Evolutionary conservation across 2,329 filamentous ascomycete genomes (phyloP).

Genomic region (Colletotrichum spaethianum): DNA sequence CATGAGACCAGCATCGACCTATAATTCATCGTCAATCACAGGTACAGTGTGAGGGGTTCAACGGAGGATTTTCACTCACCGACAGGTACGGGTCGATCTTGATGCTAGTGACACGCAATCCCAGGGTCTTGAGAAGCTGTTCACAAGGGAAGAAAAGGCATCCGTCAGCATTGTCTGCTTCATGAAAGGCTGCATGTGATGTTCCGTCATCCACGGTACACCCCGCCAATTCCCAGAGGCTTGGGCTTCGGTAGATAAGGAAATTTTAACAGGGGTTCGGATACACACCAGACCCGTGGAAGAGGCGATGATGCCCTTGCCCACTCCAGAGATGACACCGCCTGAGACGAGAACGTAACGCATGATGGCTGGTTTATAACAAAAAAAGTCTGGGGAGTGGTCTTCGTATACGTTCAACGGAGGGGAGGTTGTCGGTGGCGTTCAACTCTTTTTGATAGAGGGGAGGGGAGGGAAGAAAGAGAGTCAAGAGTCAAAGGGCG

Average conservation of each 20-base stretch:
- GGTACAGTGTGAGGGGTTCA: not conserved
- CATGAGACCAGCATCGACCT: constrained; percentile 43
- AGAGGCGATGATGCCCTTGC: constrained; percentile 76
- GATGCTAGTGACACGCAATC: constrained; percentile 75
- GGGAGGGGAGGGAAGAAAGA: constrained; percentile 41
- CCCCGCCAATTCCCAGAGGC: constrained; percentile 5
- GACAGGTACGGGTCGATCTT: constrained; percentile 68
- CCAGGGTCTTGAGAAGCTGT: constrained; percentile 83
- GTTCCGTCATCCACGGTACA: not conserved
- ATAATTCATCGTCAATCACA: constrained; percentile 22
- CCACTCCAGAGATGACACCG: constrained; percentile 71
- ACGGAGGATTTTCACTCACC: constrained; percentile 44
- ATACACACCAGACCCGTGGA: constrained; percentile 71
- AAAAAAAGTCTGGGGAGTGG: not conserved
- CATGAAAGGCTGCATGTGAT: not conserved
- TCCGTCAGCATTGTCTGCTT: constrained; percentile 17
- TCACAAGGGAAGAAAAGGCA: constrained; percentile 46
- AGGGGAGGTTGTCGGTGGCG: constrained; percentile 4
- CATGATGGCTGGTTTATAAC: constrained; percentile 43
- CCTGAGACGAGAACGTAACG: constrained; percentile 49
- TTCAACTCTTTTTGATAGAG: constrained; percentile 36
- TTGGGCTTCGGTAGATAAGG: constrained; percentile 41
- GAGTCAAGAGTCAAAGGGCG: constrained; percentile 33
- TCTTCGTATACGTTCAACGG: constrained; percentile 21
- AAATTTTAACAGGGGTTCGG: constrained; percentile 39